A percentile compares a stretch with the other conserved stretches of the same genome.
Conservation (phyloP, 257 asterid genomes). For the Solanum medicagineum region DNA sequence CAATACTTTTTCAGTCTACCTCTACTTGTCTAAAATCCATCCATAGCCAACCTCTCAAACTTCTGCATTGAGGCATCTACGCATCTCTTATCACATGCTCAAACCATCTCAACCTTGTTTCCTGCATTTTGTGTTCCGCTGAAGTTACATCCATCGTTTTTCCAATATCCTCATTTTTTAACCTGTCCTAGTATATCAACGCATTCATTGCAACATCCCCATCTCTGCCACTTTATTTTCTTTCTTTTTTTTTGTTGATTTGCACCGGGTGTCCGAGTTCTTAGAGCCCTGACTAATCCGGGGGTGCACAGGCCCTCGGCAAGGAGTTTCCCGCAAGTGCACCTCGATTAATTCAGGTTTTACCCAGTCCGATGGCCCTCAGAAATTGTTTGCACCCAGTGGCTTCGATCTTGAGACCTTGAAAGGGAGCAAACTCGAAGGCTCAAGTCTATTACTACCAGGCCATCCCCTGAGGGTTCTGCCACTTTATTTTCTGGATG, state of each 20-base stretch:
- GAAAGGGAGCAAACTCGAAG: no score
- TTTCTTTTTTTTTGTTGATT: no score
- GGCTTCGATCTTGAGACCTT: no score
- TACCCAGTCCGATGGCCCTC: no score
- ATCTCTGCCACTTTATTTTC: neutral
- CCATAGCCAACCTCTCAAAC: neutral
- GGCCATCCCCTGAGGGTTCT: neutral
- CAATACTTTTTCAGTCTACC: no score
- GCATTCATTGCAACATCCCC: neutral
- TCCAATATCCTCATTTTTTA: neutral
- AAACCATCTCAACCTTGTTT: neutral
- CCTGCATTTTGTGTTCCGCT: neutral
- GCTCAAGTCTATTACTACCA: no score
- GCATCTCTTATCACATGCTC: neutral
- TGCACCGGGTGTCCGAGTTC: no score
- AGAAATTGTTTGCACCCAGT: no score
- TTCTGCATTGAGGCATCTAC: neutral
- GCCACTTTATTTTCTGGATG: neutral
- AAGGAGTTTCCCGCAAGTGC: no score
- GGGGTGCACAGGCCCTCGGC: no score
- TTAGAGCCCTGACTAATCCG: no score
- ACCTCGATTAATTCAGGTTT: no score
- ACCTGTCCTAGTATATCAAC: neutral
- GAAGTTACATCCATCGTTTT: neutral
- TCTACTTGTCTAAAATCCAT: neutral